Conservation (phyloP, 2,329 filamentous ascomycete genomes). For the Xylariaceae sp. region DNA sequence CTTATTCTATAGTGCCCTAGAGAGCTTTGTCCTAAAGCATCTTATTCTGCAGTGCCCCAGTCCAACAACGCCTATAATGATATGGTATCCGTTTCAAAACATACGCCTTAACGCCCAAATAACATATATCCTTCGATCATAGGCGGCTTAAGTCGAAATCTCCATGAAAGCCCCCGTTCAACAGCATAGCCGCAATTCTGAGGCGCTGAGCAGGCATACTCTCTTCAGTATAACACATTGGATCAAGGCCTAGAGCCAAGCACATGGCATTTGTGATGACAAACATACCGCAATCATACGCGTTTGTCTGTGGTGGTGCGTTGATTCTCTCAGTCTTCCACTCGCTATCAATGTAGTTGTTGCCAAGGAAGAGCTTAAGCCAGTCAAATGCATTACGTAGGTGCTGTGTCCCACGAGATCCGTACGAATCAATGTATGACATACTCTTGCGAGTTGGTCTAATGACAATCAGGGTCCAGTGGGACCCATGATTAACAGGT, state of each 20-base stretch:
- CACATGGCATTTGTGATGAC: slow-evolving; percentile 75
- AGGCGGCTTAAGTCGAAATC: slow-evolving; percentile 57
- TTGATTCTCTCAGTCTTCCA: slow-evolving; percentile 62
- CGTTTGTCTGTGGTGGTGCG: slow-evolving; percentile 67
- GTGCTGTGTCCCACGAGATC: slow-evolving; percentile 45
- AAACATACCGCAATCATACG: slow-evolving; percentile 79
- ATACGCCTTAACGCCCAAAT: neutral
- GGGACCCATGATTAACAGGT: slow-evolving; percentile 67
- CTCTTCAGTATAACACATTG: slow-evolving; percentile 53
- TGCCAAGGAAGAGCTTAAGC: slow-evolving; percentile 61
- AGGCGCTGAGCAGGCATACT: slow-evolving; percentile 66
- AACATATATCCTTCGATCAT: slow-evolving; percentile 1
- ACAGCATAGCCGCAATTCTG: slow-evolving; percentile 67
- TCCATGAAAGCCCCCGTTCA: slow-evolving; percentile 70
- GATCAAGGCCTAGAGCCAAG: slow-evolving; percentile 58
- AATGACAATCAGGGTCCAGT: slow-evolving; percentile 77
- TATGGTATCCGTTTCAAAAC: neutral
- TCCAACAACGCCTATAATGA: neutral
- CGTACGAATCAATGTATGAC: slow-evolving; percentile 73
- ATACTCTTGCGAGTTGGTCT: slow-evolving; percentile 65
- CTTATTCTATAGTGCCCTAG: no score
- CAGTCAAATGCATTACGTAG: slow-evolving; percentile 56
- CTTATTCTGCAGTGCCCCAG: no score
- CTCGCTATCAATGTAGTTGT: slow-evolving; percentile 59
- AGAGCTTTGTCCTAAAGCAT: no score